These are phyloP conservation scores for Lagenidium giganteum DNA, from an alignment of 352 stramenopile species.

Conservation along the genomic window DNA sequence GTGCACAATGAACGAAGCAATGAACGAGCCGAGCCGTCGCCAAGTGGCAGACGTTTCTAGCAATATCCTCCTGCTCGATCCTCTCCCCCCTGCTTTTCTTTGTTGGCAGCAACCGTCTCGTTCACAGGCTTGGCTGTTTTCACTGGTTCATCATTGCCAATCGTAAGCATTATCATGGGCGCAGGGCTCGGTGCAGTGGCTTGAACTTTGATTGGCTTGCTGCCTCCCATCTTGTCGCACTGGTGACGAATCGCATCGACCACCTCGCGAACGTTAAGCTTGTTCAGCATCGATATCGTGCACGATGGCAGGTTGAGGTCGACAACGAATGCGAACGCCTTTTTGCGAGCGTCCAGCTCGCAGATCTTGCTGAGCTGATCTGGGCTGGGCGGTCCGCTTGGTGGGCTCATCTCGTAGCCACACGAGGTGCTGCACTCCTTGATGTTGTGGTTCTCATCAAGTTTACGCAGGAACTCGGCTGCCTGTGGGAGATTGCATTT, in stretches of 20 bases:
- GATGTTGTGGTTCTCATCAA: slow-evolving; percentile 5
- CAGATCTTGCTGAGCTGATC: slow-evolving; percentile 13
- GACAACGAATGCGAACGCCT: background rate
- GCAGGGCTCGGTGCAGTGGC: too few relatives aligned
- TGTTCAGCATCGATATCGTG: slow-evolving; percentile 21
- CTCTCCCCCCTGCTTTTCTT: too few relatives aligned
- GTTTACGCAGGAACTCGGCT: slow-evolving; percentile 2
- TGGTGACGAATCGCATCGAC: slow-evolving; percentile 2
- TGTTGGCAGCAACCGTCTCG: too few relatives aligned
- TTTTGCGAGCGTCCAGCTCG: background rate
- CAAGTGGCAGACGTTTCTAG: too few relatives aligned
- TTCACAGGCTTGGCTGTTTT: too few relatives aligned
- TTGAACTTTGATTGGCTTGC: slow-evolving; percentile 1
- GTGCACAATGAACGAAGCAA: too few relatives aligned
- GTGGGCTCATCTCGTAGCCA: slow-evolving; percentile 9
- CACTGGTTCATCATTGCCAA: too few relatives aligned
- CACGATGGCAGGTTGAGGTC: slow-evolving; percentile 15
- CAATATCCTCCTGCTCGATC: too few relatives aligned
- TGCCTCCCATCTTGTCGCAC: slow-evolving; percentile 4
- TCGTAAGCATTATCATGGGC: too few relatives aligned
- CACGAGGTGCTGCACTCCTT: background rate
- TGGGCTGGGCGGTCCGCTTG: background rate
- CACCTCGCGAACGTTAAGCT: slow-evolving; percentile 15
- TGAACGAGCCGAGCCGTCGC: too few relatives aligned
- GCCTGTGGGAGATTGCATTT: slow-evolving; percentile 8